These are phyloP conservation scores for Cornus florida DNA, from an alignment of 148 eudicot species.

Conservation along the genomic window DNA sequence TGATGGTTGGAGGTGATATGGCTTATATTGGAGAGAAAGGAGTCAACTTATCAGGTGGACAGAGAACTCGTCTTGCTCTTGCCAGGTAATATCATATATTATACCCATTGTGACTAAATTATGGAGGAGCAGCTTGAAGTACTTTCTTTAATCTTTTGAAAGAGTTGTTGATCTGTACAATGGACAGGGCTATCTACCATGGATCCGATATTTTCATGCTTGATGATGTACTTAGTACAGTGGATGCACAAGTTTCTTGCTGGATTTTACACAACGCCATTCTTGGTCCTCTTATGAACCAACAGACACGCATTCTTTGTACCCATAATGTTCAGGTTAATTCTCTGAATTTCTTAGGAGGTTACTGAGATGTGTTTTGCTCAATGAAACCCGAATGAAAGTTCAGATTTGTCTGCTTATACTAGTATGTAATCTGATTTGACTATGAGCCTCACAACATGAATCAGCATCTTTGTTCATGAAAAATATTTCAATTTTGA, in stretches of 20 bases:
- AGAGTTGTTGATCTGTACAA: conserved; percentile 4
- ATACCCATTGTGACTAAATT: not conserved
- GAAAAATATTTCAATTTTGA: not conserved
- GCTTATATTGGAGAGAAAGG: conserved; percentile 86
- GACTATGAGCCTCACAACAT: conserved; percentile 8
- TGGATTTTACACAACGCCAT: conserved; percentile 73
- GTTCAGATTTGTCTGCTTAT: not conserved
- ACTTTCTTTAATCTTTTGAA: conserved; percentile 5
- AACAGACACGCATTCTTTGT: conserved; percentile 73
- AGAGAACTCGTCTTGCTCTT: conserved; percentile 90
- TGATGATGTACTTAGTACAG: conserved; percentile 95
- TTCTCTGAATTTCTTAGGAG: not conserved
- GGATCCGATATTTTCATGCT: conserved; percentile 69
- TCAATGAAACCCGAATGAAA: not conserved
- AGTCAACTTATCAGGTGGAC: conserved; percentile 90
- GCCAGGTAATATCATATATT: conserved; percentile 55
- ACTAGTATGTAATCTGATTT: not conserved
- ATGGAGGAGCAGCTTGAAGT: not conserved
- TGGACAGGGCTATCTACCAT: conserved; percentile 79
- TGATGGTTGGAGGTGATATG: conserved; percentile 85
- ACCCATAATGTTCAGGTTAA: conserved; percentile 84
- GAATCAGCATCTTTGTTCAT: not conserved
- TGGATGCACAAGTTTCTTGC: conserved; percentile 91
- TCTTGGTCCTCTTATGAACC: conserved; percentile 72
- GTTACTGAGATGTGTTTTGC: not conserved